Percentiles rank a stretch among this genome's conserved stretches.
Conservation (phyloP, 306 rosid species). For the Calophaca sinica region DNA sequence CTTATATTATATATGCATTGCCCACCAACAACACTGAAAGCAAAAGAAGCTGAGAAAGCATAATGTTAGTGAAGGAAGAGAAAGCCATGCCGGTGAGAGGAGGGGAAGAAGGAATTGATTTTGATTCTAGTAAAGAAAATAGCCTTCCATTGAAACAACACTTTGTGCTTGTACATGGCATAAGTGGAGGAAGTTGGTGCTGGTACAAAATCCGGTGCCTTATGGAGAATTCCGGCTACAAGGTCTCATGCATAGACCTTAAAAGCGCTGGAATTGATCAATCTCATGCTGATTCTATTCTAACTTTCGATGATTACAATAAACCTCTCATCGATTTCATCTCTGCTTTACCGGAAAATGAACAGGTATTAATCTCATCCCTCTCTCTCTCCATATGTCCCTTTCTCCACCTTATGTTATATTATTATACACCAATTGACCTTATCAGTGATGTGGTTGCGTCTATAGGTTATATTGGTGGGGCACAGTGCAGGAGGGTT, state of each 20-base stretch:
- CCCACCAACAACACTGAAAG: slow-evolving; percentile 33
- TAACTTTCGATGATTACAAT: slow-evolving; percentile 81
- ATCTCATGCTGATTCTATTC: slow-evolving; percentile 67
- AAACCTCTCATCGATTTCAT: slow-evolving; percentile 79
- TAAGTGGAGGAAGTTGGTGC: slow-evolving; percentile 89
- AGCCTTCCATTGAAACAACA: slow-evolving; percentile 48
- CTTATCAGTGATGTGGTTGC: not conserved
- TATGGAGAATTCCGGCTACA: slow-evolving; percentile 91
- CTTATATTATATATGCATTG: not conserved
- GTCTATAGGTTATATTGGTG: slow-evolving; percentile 73
- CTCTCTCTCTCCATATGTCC: not conserved
- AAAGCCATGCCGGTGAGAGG: slow-evolving; percentile 40
- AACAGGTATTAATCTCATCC: slow-evolving; percentile 57
- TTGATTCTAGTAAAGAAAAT: no score
- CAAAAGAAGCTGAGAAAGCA: slow-evolving; percentile 20
- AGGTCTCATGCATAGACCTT: slow-evolving; percentile 82
- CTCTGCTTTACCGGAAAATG: slow-evolving; percentile 68
- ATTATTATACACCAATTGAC: no score
- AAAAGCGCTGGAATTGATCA: slow-evolving; percentile 79
- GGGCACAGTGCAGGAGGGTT: slow-evolving; percentile 98
- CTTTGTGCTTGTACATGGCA: slow-evolving; percentile 92
- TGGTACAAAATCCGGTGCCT: slow-evolving; percentile 94
- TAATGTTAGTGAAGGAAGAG: slow-evolving; percentile 40
- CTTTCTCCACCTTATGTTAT: slow-evolving; percentile 19
- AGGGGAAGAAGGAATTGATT: slow-evolving; percentile 44